Evolutionary conservation across 2,329 filamentous ascomycete genomes (phyloP), one percentile per base, ranked within the genome.

Genomic region (Ophiostoma australiae): DNA sequence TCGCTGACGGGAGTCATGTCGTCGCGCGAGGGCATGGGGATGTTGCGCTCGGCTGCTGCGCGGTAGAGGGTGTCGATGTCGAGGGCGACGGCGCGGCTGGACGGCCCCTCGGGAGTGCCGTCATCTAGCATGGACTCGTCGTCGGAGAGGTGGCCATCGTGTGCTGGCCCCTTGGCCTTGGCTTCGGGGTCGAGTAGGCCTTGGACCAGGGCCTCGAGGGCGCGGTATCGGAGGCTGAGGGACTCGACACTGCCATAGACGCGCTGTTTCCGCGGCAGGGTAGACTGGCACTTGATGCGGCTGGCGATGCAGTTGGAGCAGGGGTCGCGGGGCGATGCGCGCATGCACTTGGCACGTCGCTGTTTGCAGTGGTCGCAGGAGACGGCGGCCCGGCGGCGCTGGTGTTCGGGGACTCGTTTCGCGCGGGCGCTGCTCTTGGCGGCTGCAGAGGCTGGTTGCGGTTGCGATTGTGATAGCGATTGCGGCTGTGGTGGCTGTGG

Each of bases 281-380:
- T 83, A 23, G 80, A 82, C 63, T 78, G 76, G 75, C 81, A 83
- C 70, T 78, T 77, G 74, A 82, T 80, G 66, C 78, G 76, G 75
- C 81, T 79, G 17, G 78, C 73, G 58, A 78, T 71, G 75, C 81
- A 83, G 76, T 83, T 82, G 55, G 78, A 78, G 72, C 81, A 83
- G 33, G 79, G 74, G 3, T 78, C 77, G 65, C 80, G 77, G 33
- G 78, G 80, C 5, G 78, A 75, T 70, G 79, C 77, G 39, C 79
- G 79, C 71, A 80, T 76, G 76, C 81, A 83, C 75, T 83, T 83
- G 72, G 82, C 81, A 75, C 82, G 82, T 66, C 81, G 77, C 71
- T 78, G 80, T 76, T 82, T 82, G 78, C 81, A 83, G 72, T 81
- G 81, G 76, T 83, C 81, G 76, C 81, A 83, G 70, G 78, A 80